Conservation (phyloP, 2,329 filamentous ascomycete species). For the Lasiodiplodia theobromae region DNA sequence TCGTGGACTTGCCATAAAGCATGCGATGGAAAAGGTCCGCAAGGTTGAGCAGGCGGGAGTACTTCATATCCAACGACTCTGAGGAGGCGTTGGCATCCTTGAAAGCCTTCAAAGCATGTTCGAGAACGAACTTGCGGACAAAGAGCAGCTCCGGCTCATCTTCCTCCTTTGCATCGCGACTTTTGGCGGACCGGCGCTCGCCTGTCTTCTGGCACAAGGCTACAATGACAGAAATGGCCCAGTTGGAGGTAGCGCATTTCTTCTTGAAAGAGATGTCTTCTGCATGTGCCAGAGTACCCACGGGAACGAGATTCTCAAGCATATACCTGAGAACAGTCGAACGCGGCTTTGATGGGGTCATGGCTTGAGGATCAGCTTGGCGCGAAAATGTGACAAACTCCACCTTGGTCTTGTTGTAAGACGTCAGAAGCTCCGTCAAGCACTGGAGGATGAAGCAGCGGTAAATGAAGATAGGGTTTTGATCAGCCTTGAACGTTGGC, state of each 20-base stretch:
- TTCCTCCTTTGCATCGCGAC: constrained; percentile 68
- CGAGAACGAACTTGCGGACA: constrained; percentile 92
- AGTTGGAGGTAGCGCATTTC: constrained; percentile 80
- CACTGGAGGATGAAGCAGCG: constrained; percentile 94
- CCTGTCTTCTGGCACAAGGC: constrained; percentile 87
- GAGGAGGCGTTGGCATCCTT: constrained; percentile 82
- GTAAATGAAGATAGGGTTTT: constrained; percentile 96
- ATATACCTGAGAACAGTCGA: constrained; percentile 94
- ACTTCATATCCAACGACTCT: constrained; percentile 84
- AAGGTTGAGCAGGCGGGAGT: constrained; percentile 84
- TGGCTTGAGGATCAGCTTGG: constrained; percentile 81
- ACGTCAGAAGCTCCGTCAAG: constrained; percentile 85
- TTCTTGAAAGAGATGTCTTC: constrained; percentile 84
- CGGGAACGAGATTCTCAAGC: constrained; percentile 76
- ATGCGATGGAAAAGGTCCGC: constrained; percentile 93
- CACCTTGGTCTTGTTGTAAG: constrained; percentile 93
- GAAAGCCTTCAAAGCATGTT: constrained; percentile 90
- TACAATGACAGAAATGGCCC: constrained; percentile 85
- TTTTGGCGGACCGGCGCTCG: constrained; percentile 71
- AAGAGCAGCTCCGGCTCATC: constrained; percentile 86
- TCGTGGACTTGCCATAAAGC: constrained; percentile 50
- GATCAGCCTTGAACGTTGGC: constrained; percentile 83
- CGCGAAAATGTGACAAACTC: constrained; percentile 99
- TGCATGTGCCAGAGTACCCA: constrained; percentile 71
- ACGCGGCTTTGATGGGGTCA: constrained; percentile 91